phyloP scores from a whole-genome alignment of 1,139 yeast genomes.

The Candida labiduridarum region DNA sequence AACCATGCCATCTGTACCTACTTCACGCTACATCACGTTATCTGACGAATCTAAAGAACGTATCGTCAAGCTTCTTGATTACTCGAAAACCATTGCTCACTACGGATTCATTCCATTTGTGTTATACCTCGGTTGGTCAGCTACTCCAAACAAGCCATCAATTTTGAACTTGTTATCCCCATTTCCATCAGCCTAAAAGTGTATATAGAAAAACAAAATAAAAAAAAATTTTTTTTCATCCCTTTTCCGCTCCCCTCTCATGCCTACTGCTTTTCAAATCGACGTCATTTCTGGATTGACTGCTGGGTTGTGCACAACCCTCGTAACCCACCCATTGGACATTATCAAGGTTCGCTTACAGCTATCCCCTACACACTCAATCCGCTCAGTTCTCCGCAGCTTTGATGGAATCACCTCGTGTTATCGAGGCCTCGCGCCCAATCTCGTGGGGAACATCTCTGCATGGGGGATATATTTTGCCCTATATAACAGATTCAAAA shows the following conservation, averaged over 20 bases:
- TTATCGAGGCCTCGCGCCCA: slow-evolving; percentile 83
- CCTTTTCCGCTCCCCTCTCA: neutral
- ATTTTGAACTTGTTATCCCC: slow-evolving; percentile 73
- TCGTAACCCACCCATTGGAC: slow-evolving; percentile 87
- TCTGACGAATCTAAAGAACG: slow-evolving; percentile 87
- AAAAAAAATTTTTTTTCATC: neutral
- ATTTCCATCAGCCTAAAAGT: slow-evolving; percentile 66
- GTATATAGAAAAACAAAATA: neutral
- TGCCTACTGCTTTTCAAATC: slow-evolving; percentile 12
- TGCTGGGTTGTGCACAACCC: slow-evolving; percentile 83
- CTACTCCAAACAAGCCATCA: slow-evolving; percentile 83
- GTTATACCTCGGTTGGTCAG: slow-evolving; percentile 89
- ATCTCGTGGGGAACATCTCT: slow-evolving; percentile 75
- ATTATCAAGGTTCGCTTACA: slow-evolving; percentile 82
- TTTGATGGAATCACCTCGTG: slow-evolving; percentile 10
- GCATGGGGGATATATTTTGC: slow-evolving; percentile 92
- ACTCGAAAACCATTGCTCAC: slow-evolving; percentile 86
- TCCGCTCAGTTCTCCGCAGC: slow-evolving; percentile 17
- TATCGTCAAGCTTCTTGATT: slow-evolving; percentile 75
- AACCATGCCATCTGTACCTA: slow-evolving; percentile 18
- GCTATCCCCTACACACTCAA: slow-evolving; percentile 23
- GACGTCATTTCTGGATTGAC: slow-evolving; percentile 76
- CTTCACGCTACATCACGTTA: slow-evolving; percentile 34
- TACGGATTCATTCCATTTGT: slow-evolving; percentile 97
- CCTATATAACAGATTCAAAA: slow-evolving; percentile 64